Conservation (phyloP, 768 basidiomycete genomes). For the Amanita thiersii region DNA sequence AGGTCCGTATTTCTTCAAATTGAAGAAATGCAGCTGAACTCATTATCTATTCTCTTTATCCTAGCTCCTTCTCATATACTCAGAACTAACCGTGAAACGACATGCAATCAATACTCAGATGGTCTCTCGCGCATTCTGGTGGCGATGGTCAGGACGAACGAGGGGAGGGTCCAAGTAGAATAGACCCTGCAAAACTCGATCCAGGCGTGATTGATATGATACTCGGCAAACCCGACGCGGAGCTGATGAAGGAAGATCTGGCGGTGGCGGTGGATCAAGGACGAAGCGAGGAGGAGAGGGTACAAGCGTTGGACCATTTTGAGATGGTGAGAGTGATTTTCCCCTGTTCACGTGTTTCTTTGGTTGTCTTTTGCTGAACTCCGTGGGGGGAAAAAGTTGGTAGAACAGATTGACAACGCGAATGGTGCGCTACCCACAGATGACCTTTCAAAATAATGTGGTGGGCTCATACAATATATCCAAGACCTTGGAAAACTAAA, state of each 20-base stretch:
- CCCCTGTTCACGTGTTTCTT: no score
- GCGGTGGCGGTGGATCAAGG: conserved; percentile 50
- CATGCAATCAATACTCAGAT: conserved; percentile 77
- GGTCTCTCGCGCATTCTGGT: conserved; percentile 70
- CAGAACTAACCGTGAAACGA: neutral
- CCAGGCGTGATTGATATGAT: conserved; percentile 82
- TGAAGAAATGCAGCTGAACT: no score
- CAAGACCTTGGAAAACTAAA: conserved; percentile 67
- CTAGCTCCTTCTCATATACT: neutral
- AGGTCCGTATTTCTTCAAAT: no score
- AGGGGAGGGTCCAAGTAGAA: conserved; percentile 25
- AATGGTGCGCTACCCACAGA: no score
- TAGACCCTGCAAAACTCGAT: conserved; percentile 49
- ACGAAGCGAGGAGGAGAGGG: conserved; percentile 46
- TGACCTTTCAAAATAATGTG: no score
- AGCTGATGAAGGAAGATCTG: conserved; percentile 77
- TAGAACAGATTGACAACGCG: conserved; percentile 88
- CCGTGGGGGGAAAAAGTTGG: conserved; percentile 37
- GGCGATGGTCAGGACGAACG: no score
- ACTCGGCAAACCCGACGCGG: conserved; percentile 76
- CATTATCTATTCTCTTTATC: neutral
- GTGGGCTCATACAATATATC: neutral
- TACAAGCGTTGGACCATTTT: conserved; percentile 71
- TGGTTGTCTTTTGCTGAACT: neutral
- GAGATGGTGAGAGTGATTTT: conserved; percentile 62